phyloP scores from a whole-genome alignment of 805 yeast genomes.

The Yamadazyma olivae region DNA sequence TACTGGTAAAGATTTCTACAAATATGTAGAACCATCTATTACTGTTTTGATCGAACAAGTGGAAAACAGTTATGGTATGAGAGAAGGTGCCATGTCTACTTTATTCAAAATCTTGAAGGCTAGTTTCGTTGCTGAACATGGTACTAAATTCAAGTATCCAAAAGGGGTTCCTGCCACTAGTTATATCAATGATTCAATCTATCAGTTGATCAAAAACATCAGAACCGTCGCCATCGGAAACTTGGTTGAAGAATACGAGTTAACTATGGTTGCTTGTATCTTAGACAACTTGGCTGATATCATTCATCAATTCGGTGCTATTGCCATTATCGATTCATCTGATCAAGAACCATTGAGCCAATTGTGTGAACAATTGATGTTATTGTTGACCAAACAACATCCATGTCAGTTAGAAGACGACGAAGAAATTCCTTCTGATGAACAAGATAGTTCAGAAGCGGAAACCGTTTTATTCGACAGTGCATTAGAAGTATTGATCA shows the following conservation, averaged over 20 bases:
- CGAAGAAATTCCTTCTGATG: conserved; percentile 64
- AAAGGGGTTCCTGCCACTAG: conserved; percentile 61
- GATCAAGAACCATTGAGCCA: conserved; percentile 53
- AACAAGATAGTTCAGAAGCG: conserved; percentile 45
- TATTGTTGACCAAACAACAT: conserved; percentile 77
- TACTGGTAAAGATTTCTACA: conserved; percentile 75
- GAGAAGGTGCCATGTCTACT: conserved; percentile 79
- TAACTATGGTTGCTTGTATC: conserved; percentile 74
- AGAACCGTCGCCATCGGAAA: conserved; percentile 62
- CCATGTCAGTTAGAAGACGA: conserved; percentile 69
- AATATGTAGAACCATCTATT: conserved; percentile 70
- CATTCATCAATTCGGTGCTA: conserved; percentile 67
- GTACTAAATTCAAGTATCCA: conserved; percentile 50
- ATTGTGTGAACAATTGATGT: conserved; percentile 68
- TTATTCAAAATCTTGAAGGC: conserved; percentile 82
- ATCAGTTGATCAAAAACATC: conserved; percentile 60
- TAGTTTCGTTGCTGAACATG: conserved; percentile 53
- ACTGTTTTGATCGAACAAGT: conserved; percentile 65
- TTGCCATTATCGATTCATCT: conserved; percentile 61
- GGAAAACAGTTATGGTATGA: conserved; percentile 85
- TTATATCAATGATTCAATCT: conserved; percentile 55
- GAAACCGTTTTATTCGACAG: conserved; percentile 75
- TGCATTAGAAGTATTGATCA: conserved; percentile 80
- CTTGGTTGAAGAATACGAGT: conserved; percentile 78
- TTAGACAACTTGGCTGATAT: conserved; percentile 72